A percentile compares a stretch with the other conserved stretches of the same genome.
These are phyloP conservation scores for Trichoderma brevicompactum DNA, from an alignment of 2,329 filamentous ascomycete species.

Conservation along the genomic window DNA sequence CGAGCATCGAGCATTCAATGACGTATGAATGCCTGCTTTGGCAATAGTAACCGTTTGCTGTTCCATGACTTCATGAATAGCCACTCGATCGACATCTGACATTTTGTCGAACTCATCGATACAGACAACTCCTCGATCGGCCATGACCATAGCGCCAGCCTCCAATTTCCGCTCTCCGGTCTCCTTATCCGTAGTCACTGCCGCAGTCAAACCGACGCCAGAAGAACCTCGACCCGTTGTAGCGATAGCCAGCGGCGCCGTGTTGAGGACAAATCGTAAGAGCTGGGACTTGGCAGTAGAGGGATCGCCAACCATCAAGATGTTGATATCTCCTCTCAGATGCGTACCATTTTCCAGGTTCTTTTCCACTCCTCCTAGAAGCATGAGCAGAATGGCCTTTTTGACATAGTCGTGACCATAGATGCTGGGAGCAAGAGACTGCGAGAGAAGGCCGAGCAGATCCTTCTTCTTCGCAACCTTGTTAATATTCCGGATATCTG, in stretches of 20 bases:
- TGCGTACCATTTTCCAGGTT: slow-evolving; percentile 98
- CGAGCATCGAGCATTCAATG: slow-evolving; percentile 93
- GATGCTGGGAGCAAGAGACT: slow-evolving; percentile 94
- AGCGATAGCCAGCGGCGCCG: slow-evolving; percentile 92
- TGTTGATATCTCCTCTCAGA: slow-evolving; percentile 97
- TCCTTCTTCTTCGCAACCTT: slow-evolving; percentile 94
- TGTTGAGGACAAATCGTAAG: slow-evolving; percentile 94
- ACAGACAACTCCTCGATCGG: slow-evolving; percentile 94
- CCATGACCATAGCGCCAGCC: slow-evolving; percentile 98
- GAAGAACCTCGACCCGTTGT: slow-evolving; percentile 97
- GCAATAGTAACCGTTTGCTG: slow-evolving; percentile 99
- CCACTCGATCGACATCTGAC: slow-evolving; percentile 96
- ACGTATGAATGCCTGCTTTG: slow-evolving; percentile 97
- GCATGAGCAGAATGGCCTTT: slow-evolving; percentile 93
- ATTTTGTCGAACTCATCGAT: slow-evolving; percentile 99
- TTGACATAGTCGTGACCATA: slow-evolving; percentile 98
- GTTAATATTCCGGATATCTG: slow-evolving; percentile 98
- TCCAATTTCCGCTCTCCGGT: slow-evolving; percentile 93
- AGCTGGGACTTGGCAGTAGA: slow-evolving; percentile 99
- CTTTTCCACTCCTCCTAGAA: slow-evolving; percentile 96
- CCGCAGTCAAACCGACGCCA: slow-evolving; percentile 94
- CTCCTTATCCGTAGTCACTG: slow-evolving; percentile 95
- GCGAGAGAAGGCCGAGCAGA: slow-evolving; percentile 88
- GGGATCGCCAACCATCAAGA: slow-evolving; percentile 97
- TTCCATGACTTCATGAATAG: slow-evolving; percentile 99